phyloP scores from a whole-genome alignment of 306 rosid species.

The Vigna unguiculata region DNA sequence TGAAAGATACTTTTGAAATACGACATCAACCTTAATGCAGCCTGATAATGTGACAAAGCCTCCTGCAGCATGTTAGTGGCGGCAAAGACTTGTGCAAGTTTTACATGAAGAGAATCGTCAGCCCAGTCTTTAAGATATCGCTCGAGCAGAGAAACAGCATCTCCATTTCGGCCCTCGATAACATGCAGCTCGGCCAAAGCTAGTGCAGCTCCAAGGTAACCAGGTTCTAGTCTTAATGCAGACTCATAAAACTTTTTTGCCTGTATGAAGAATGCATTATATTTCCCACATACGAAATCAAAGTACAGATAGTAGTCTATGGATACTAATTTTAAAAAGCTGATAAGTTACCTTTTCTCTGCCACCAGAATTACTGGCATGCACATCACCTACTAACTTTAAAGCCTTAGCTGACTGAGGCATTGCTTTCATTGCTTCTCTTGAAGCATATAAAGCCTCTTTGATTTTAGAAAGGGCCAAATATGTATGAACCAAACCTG shows the following conservation, averaged over 20 bases:
- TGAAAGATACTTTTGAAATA: neutral
- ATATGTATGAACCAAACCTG: slow-evolving; percentile 96
- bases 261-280: slow-evolving; percentile 54
- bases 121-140: slow-evolving; percentile 99
- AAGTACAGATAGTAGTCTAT: slow-evolving; percentile 16
- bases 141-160: slow-evolving; percentile 92
- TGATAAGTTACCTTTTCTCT: slow-evolving; percentile 83
- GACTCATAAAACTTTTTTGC: slow-evolving; percentile 98
- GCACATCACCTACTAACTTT: slow-evolving; percentile 96
- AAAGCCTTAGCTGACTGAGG: slow-evolving; percentile 99
- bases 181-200: slow-evolving; percentile 99
- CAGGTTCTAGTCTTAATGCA: slow-evolving; percentile 98
- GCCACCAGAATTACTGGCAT: slow-evolving; percentile 91
- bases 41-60: slow-evolving; percentile 95
- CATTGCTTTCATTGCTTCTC: slow-evolving; percentile 99
- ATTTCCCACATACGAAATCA: slow-evolving; percentile 40
- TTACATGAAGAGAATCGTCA: slow-evolving; percentile 97
- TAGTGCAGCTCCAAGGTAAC: slow-evolving; percentile 98
- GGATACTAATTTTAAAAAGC: slow-evolving; percentile 35
- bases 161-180: slow-evolving; percentile 91
- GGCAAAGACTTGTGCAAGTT: slow-evolving; percentile 95
- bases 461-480: slow-evolving; percentile 84
- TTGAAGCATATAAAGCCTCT: slow-evolving; percentile 94
- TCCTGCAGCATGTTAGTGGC: slow-evolving; percentile 96
- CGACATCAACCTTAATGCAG: slow-evolving; percentile 80